A percentile compares a stretch with the other conserved stretches of the same genome.
Evolutionary conservation across 352 stramenopile genomes (phyloP).

Genomic region (Plasmopara viticola): DNA sequence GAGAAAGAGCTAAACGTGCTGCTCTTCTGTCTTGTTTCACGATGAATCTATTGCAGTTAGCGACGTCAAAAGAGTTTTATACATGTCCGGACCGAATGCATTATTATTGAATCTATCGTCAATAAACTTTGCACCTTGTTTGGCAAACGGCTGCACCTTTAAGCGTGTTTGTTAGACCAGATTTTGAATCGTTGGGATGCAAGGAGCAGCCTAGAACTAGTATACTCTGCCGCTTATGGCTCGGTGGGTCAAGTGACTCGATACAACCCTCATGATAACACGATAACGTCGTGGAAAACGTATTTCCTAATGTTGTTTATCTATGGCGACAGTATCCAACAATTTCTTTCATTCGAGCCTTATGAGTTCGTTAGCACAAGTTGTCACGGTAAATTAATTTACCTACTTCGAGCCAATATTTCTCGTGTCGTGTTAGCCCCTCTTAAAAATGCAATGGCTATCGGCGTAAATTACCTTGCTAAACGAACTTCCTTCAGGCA

Average conservation of each 20-base stretch:
- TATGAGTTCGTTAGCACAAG: too few relatives aligned
- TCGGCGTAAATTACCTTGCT: too few relatives aligned
- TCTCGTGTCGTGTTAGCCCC: too few relatives aligned
- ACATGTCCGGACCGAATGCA: slow-evolving; percentile 11
- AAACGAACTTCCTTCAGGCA: slow-evolving; percentile 2
- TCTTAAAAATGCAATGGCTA: too few relatives aligned
- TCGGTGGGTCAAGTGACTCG: slow-evolving; percentile 39
- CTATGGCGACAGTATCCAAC: too few relatives aligned
- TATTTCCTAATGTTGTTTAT: slow-evolving; percentile 23
- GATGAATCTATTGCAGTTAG: slow-evolving; percentile 11
- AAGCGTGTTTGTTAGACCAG: slow-evolving; percentile 64
- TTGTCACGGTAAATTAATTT: too few relatives aligned
- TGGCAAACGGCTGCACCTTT: slow-evolving; percentile 32
- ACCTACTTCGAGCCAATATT: too few relatives aligned
- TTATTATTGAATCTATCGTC: slow-evolving; percentile 16
- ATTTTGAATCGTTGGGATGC: slow-evolving; percentile 24
- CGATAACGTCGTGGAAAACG: slow-evolving; percentile 37
- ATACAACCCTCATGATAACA: slow-evolving; percentile 26
- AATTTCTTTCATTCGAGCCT: too few relatives aligned
- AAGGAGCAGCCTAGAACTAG: slow-evolving; percentile 55
- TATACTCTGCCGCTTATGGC: slow-evolving; percentile 54
- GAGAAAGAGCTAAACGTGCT: slow-evolving; percentile 28
- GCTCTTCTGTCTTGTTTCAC: slow-evolving; percentile 24
- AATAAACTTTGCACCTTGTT: slow-evolving; percentile 46
- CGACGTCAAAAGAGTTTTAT: neutral